Percentiles rank a stretch among this genome's conserved stretches.
phyloP scores from a whole-genome alignment of 805 yeast genomes.

The Groenewaldozyma salmanticensis region DNA sequence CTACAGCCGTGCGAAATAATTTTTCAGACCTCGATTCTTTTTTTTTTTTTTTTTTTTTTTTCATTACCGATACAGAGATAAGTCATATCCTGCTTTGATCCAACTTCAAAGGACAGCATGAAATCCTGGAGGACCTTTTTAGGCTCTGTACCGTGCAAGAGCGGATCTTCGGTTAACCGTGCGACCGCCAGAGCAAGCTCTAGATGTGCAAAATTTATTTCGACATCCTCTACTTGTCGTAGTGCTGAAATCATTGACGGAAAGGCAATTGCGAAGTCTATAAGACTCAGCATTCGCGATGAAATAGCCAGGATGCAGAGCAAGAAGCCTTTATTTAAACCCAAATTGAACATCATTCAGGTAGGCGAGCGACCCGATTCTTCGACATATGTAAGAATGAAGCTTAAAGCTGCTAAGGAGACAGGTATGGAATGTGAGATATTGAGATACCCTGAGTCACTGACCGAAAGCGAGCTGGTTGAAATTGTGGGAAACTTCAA shows the following conservation, averaged over 20 bases:
- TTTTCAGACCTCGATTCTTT: too few species aligned
- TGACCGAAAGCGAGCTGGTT: conserved; percentile 49
- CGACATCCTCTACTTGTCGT: neutral
- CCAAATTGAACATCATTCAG: conserved; percentile 75
- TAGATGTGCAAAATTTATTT: neutral
- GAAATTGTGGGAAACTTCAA: conserved; percentile 54
- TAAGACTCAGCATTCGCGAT: conserved; percentile 14
- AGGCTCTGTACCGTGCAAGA: too few species aligned
- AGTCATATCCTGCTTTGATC: too few species aligned
- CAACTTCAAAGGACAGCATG: too few species aligned
- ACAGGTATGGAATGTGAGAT: conserved; percentile 67
- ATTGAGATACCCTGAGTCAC: conserved; percentile 51
- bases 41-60: too few species aligned
- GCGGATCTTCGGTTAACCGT: too few species aligned
- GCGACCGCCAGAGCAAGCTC: too few species aligned
- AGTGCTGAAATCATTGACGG: conserved; percentile 42
- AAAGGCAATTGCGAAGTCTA: conserved; percentile 36
- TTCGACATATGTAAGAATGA: conserved; percentile 83
- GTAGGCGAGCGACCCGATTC: conserved; percentile 90
- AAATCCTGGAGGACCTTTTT: too few species aligned
- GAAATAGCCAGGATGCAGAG: conserved; percentile 17
- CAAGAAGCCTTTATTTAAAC: conserved; percentile 38
- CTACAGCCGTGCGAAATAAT: too few species aligned
- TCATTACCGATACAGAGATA: too few species aligned
- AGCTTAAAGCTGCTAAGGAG: conserved; percentile 77